Evolutionary conservation across 306 rosid genomes (phyloP), one percentile per base, ranked within the genome.

Genomic region (Cicer chorassanicum): DNA sequence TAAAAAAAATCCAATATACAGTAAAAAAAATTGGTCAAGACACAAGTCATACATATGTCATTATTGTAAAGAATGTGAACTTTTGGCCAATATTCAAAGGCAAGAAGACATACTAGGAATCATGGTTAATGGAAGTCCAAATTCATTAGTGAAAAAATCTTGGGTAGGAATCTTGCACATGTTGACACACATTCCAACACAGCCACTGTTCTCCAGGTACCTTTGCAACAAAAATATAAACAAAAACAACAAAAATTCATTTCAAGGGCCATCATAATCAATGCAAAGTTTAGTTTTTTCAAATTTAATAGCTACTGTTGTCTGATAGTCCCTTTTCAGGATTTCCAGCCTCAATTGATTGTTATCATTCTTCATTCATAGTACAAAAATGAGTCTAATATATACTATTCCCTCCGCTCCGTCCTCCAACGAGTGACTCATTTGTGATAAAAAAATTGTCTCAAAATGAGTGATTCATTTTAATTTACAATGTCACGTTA

Each of bases 141-240:
- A 92, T 74, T 94, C 98, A 42, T 91, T 85, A 8, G 96, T 91
- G 89, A 90, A 94, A 86, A 94, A 94, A 85, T 94, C 96, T 91
- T 91, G 97, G 53, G 98, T 90, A 8, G 97, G 98, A 73, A 90
- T 82, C 84, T 94, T 94, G 97, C 97, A 91, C 98, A 94, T 94
- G 75, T 94, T 94, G 84, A 94, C 91, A 49, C 98, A 94, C 98
- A 86, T 87, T 69, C 97, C 96, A 11, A 92, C 96, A 61, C 98
- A 94, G 9, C 98, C 97, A 71, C 95, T 94, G 78, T 90, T 92
- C 87, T 94, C 98, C 79, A 94, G 70, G 89, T 91, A 91, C 93
- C 98, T 93, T 70, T 10, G 51, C 59, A 62, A 48, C 46, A 68
- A 78, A 16, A 6, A 60, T 34, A 18, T 8, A 8, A n/a, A 24